Percentiles rank a stretch among this genome's conserved stretches.
phyloP scores from a whole-genome alignment of 306 rosid species.

The Prunus mume region DNA sequence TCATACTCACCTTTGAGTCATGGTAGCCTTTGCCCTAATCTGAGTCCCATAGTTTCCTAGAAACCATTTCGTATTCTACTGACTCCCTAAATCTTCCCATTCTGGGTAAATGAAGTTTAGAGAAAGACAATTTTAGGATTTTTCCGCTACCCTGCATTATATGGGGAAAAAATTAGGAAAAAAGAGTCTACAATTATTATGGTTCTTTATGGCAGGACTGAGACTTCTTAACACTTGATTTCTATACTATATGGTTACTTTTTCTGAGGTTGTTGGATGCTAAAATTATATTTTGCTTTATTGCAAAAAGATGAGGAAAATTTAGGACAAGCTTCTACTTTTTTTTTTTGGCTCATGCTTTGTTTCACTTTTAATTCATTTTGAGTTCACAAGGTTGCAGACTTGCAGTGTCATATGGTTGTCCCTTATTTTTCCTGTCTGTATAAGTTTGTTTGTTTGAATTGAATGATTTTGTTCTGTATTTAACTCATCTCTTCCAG shows the following conservation, averaged over 20 bases:
- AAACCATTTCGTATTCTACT: not conserved
- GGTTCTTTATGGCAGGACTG: not conserved
- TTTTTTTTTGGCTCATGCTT: not conserved
- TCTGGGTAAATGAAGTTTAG: not conserved
- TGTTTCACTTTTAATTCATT: not conserved
- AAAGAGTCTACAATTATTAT: not conserved
- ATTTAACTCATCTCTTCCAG: constrained; percentile 31
- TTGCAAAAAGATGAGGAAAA: not conserved
- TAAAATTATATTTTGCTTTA: not conserved
- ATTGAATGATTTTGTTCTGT: not conserved
- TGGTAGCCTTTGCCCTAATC: not conserved
- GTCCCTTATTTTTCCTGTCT: not conserved
- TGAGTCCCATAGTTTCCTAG: not conserved
- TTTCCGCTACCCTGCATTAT: not conserved
- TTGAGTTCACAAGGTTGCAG: not conserved
- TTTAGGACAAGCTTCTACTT: not conserved
- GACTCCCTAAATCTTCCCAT: too few relatives aligned
- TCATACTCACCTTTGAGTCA: not conserved
- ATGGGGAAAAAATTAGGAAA: not conserved
- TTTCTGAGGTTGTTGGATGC: not conserved
- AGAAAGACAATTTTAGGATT: not conserved
- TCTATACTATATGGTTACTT: not conserved
- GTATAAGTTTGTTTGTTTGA: not conserved
- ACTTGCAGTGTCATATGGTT: constrained; percentile 2
- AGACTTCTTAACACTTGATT: not conserved